phyloP scores from a whole-genome alignment of 2,329 filamentous ascomycete species.

The Penicillium sp. region DNA sequence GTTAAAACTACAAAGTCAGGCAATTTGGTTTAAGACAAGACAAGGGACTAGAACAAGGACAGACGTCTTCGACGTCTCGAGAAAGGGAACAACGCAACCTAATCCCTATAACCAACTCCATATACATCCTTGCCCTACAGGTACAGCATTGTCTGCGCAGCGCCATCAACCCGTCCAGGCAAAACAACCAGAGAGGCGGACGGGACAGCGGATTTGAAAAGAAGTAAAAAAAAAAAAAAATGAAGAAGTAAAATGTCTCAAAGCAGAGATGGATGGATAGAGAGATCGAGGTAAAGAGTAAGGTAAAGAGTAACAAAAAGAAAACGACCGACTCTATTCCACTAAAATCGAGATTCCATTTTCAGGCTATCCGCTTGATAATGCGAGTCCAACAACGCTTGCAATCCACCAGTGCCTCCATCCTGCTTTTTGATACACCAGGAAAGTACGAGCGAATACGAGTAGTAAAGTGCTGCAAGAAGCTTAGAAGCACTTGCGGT shows the following conservation, averaged over 20 bases:
- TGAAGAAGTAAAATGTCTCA: conserved; percentile 8
- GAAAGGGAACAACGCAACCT: neutral
- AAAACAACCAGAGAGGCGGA: conserved; percentile 1
- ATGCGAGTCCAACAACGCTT: conserved; percentile 40
- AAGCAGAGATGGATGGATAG: conserved; percentile 14
- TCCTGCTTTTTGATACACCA: conserved; percentile 44
- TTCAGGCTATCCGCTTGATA: conserved; percentile 42
- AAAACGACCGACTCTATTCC: conserved; percentile 41
- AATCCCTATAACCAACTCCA: neutral
- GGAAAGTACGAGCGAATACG: conserved; percentile 41
- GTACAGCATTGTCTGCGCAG: neutral
- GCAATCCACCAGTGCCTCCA: conserved; percentile 38
- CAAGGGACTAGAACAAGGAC: neutral
- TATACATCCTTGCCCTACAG: conserved; percentile 1
- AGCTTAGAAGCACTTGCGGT: conserved; percentile 99
- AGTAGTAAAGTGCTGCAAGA: conserved; percentile 29
- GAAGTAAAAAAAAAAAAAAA: conserved; percentile 4
- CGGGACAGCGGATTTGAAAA: conserved; percentile 2
- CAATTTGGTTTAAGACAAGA: neutral
- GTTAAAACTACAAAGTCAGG: neutral
- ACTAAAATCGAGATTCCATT: conserved; percentile 42
- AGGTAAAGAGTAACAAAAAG: conserved; percentile 19
- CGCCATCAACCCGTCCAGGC: conserved; percentile 2
- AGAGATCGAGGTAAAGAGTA: conserved; percentile 16
- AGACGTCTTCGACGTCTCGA: neutral